Percentiles rank a stretch among this genome's conserved stretches.
Evolutionary conservation across 2,329 filamentous ascomycete species (phyloP).

Genomic region (Beauveria sp.): DNA sequence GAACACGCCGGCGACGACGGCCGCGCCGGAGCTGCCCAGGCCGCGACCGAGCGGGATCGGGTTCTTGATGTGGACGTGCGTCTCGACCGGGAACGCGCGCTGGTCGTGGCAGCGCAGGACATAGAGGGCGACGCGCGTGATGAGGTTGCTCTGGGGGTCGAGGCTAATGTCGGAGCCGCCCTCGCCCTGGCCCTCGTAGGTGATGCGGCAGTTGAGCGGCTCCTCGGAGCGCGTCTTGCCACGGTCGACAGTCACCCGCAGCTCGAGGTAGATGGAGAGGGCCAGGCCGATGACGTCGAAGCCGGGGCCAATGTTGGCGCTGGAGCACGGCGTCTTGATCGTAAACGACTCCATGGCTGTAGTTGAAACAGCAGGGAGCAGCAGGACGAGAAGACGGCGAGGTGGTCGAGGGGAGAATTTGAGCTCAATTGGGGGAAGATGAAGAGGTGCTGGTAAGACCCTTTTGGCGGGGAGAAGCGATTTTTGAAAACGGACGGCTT

Average conservation of each 20-base stretch:
- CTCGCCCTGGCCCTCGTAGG: constrained; percentile 78
- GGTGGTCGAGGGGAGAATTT: not conserved
- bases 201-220: constrained; percentile 78
- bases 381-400: not conserved
- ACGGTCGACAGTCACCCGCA: constrained; percentile 70
- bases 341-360: constrained; percentile 50
- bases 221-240: constrained; percentile 43
- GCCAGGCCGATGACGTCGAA: constrained; percentile 98
- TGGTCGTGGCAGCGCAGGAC: constrained; percentile 88
- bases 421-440: not conserved
- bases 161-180: constrained; percentile 68
- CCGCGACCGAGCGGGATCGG: constrained; percentile 89
- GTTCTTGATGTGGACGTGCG: constrained; percentile 90
- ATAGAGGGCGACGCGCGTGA: constrained; percentile 90
- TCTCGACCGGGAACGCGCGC: constrained; percentile 74
- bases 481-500: not conserved
- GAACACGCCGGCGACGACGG: constrained; percentile 91
- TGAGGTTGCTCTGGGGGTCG: constrained; percentile 79
- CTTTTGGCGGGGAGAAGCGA: not conserved
- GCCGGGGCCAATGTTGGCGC: constrained; percentile 93
- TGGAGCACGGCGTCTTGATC: constrained; percentile 84
- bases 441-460: not conserved
- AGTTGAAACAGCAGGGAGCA: constrained; percentile 4
- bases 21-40: constrained; percentile 89
- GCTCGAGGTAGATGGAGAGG: constrained; percentile 86